A percentile compares a stretch with the other conserved stretches of the same genome.
Evolutionary conservation across 2,329 filamentous ascomycete genomes (phyloP).

Genomic region (Fusarium papillatum): DNA sequence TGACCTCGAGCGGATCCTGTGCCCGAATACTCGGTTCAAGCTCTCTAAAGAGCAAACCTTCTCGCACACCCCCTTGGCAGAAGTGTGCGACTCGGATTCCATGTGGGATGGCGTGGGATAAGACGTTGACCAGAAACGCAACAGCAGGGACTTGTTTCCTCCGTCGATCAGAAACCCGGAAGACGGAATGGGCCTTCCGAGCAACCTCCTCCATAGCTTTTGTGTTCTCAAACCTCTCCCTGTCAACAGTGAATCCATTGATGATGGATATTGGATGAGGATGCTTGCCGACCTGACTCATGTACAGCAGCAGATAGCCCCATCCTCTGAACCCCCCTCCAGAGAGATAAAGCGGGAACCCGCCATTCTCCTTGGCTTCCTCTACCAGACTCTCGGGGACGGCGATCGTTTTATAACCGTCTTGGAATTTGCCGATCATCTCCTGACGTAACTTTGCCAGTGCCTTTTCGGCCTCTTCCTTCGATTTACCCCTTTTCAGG

Average conservation of each 20-base stretch:
- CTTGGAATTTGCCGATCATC: constrained; percentile 64
- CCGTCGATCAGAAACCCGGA: constrained; percentile 75
- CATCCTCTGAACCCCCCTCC: constrained; percentile 81
- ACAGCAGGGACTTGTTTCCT: constrained; percentile 78
- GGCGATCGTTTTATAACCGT: constrained; percentile 64
- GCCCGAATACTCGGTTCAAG: constrained; percentile 61
- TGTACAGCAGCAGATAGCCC: constrained; percentile 73
- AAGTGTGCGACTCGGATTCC: constrained; percentile 74
- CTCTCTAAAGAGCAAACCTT: constrained; percentile 73
- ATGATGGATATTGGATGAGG: constrained; percentile 81
- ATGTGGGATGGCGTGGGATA: constrained; percentile 70
- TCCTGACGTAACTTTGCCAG: constrained; percentile 61
- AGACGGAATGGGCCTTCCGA: constrained; percentile 55
- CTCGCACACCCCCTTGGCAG: constrained; percentile 79
- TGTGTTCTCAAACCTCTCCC: constrained; percentile 65
- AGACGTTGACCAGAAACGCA: constrained; percentile 74
- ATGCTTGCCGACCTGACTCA: constrained; percentile 68
- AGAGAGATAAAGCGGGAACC: constrained; percentile 74
- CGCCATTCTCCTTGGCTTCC: constrained; percentile 57
- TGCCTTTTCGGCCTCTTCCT: constrained; percentile 56
- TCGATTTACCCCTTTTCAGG: constrained; percentile 52
- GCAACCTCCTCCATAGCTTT: constrained; percentile 51
- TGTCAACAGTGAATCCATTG: constrained; percentile 73
- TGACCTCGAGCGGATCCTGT: constrained; percentile 70
- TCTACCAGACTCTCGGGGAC: constrained; percentile 66